A percentile compares a stretch with the other conserved stretches of the same genome.
These are phyloP conservation scores for Cryptococcus depauperatus DNA, from an alignment of 1,284 basidiomycete species.

Conservation along the genomic window DNA sequence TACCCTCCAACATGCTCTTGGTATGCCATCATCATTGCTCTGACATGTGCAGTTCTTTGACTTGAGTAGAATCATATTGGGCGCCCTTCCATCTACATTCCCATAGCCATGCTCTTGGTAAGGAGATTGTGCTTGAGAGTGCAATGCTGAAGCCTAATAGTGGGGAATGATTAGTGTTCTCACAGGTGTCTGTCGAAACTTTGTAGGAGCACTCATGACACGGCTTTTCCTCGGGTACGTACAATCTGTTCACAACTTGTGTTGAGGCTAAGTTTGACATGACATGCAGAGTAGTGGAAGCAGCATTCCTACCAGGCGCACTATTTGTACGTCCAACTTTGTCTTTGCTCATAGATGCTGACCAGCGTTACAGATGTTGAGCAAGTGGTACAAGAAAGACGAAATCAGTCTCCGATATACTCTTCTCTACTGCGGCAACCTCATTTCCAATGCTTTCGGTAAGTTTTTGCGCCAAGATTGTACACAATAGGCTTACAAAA, in stretches of 20 bases:
- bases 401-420: conserved; percentile 52
- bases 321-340: conserved; percentile 19
- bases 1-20: conserved; percentile 34
- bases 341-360: neutral
- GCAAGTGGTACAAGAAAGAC: conserved; percentile 50
- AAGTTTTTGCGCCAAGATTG: no score
- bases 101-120: conserved; percentile 53
- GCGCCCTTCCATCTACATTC: conserved; percentile 65
- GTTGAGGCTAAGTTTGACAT: conserved; percentile 27
- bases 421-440: conserved; percentile 55
- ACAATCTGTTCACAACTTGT: conserved; percentile 28
- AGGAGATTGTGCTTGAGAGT: conserved; percentile 26
- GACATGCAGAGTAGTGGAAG: conserved; percentile 16
- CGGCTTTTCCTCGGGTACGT: conserved; percentile 63
- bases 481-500: no score
- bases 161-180: conserved; percentile 62
- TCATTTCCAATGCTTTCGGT: conserved; percentile 66
- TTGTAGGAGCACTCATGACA: conserved; percentile 58
- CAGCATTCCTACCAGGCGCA: conserved; percentile 28
- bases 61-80: conserved; percentile 55
- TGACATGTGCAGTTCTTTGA: conserved; percentile 1
- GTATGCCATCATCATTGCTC: conserved; percentile 7
- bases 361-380: conserved; percentile 23
- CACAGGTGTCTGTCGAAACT: conserved; percentile 58
- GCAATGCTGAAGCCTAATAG: conserved; percentile 26